Base-by-base conservation (phyloP, 345 rosid species). In the Gossypium stocksii region DNA sequence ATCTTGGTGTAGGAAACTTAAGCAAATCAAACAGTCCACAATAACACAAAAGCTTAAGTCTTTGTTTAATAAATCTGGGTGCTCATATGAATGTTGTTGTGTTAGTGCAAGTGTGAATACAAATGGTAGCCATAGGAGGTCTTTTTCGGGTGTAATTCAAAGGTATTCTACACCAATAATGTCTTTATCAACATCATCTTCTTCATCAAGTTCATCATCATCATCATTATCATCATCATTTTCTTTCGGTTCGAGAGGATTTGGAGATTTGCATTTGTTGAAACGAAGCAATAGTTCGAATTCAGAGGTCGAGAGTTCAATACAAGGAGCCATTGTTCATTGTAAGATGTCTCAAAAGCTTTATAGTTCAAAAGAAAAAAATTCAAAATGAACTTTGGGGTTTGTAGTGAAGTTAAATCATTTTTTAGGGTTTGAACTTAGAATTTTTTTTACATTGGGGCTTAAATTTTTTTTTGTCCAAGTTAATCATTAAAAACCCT, bases 301-400 rank as follows among this genome's bases (percentile, higher is more conserved):
- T 66, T 80, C 87, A 2, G 97, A 88, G 80, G 72, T 84, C 4
- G 98, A 93, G 70, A 84, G 80, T 75, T 87, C 93, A 59, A 89
- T 95, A 13, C 88, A 90, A 66, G 98, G 89, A 77, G 99, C 99
- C 3, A 91, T 95, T 76, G 96, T 91, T 83, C 94, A 95, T 78
- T 95, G 98, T 77, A 93, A 93, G 65, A 88, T 75, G 71, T 91
- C 98, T 53, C 87, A 83, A 23, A 79, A 80, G 38, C 70, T 60
- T 25, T 65, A 82, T 69, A 78, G 74, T 0, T 74, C 79, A 38
- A 80, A 87, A 60, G 79, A 86, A 75, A 77, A 79, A 51, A 34
- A 6, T 34, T 82, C 71, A 12, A 79, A 34, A 44, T 64, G 89
- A 81, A 69, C 77, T 34, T 81, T 74, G 87, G 77, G 77, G 48